Percentiles rank a stretch among this genome's conserved stretches.
These are phyloP conservation scores for Purshia tridentata DNA, from an alignment of 306 rosid genomes.

Conservation along the genomic window DNA sequence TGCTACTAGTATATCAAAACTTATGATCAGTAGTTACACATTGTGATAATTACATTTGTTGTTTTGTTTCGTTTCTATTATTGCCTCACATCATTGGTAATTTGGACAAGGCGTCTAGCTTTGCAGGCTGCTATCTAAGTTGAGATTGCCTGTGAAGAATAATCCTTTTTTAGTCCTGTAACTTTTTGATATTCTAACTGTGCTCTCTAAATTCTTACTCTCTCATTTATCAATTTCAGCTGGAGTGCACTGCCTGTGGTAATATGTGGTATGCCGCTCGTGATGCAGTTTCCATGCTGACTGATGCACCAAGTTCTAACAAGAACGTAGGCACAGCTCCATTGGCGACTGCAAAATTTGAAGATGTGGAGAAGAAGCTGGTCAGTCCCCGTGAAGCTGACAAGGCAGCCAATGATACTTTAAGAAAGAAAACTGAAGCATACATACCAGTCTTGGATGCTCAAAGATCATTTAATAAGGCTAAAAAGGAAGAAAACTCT, in stretches of 20 bases:
- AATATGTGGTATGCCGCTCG: constrained; percentile 87
- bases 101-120: neutral
- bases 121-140: neutral
- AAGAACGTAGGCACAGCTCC: constrained; percentile 56
- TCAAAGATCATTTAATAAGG: constrained; percentile 56
- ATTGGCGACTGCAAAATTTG: constrained; percentile 66
- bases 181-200: neutral
- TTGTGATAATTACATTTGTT: neutral
- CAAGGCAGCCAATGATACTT: constrained; percentile 34
- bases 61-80: neutral
- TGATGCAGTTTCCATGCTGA: constrained; percentile 69
- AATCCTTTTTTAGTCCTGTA: neutral
- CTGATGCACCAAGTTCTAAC: constrained; percentile 49
- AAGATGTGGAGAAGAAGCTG: constrained; percentile 67
- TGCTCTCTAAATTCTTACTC: constrained; percentile 2
- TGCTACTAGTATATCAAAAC: neutral
- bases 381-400: constrained; percentile 64
- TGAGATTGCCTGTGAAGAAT: neutral
- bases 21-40: neutral
- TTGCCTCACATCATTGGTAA: neutral
- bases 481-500: constrained; percentile 50
- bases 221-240: constrained; percentile 46
- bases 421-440: constrained; percentile 57
- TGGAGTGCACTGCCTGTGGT: constrained; percentile 91
- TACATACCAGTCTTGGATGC: constrained; percentile 45